Percentiles rank a stretch among this genome's conserved stretches.
Evolutionary conservation across 108 stramenopile genomes (phyloP).

Genomic region (Cylindrotheca fusiformis): DNA sequence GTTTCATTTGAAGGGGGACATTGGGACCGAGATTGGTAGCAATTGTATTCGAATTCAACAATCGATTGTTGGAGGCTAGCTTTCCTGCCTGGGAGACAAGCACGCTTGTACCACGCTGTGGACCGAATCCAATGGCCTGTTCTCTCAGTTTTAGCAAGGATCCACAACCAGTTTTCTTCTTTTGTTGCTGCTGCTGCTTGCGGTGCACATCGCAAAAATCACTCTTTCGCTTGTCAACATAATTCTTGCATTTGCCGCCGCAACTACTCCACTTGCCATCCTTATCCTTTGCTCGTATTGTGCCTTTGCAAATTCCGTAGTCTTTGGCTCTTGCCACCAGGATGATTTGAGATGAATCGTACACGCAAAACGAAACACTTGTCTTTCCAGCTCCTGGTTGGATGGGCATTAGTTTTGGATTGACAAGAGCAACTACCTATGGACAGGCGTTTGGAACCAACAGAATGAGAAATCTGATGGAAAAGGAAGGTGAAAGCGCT

Average conservation of each 20-base stretch:
- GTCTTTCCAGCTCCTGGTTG: conserved; percentile 24
- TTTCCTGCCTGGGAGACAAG: no score
- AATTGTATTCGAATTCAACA: no score
- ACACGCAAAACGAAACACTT: conserved; percentile 55
- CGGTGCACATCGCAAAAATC: conserved; percentile 57
- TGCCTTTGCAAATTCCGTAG: conserved; percentile 65
- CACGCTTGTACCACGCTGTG: no score
- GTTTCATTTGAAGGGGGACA: no score
- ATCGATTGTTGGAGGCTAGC: no score
- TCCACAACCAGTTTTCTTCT: not conserved
- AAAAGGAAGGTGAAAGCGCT: no score
- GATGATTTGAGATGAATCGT: conserved; percentile 48
- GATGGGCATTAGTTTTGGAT: conserved; percentile 59
- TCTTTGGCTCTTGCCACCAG: conserved; percentile 68
- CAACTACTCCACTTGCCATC: conserved; percentile 37
- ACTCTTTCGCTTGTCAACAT: conserved; percentile 55
- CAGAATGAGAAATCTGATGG: no score
- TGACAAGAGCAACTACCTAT: conserved; percentile 46
- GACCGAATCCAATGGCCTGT: no score
- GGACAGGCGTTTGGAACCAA: no score
- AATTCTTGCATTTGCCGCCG: conserved; percentile 40
- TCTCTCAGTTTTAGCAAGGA: not conserved
- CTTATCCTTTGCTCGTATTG: conserved; percentile 21
- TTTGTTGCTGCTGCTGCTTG: conserved; percentile 25
- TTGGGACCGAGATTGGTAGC: no score